Evolutionary conservation across 176 grass and related monocot genomes (phyloP).

Genomic region (Canna indica): DNA sequence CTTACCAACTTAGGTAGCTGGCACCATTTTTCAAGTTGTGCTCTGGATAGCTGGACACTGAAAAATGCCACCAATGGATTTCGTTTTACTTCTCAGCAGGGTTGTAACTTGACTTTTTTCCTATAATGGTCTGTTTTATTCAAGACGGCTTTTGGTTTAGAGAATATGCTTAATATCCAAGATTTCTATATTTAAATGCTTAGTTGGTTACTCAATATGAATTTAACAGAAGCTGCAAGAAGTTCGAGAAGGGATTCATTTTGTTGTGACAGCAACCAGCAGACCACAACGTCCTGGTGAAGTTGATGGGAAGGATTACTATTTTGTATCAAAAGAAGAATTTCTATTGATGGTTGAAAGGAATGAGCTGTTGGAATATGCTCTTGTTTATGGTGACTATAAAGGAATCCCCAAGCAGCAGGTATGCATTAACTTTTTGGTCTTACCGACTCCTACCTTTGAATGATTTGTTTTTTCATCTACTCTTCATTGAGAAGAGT

Average conservation of each 20-base stretch:
- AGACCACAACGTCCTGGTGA: conserved; percentile 55
- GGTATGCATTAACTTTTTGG: conserved; percentile 27
- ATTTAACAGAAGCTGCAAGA: conserved; percentile 55
- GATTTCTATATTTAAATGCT: not conserved
- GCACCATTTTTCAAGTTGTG: no score
- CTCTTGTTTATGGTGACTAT: conserved; percentile 89
- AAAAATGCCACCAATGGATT: no score
- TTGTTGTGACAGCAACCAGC: conserved; percentile 75
- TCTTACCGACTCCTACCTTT: not conserved
- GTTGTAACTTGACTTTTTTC: not conserved
- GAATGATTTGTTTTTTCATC: not conserved
- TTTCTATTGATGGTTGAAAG: conserved; percentile 84
- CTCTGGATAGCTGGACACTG: no score
- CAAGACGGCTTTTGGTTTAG: not conserved
- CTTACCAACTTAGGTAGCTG: no score
- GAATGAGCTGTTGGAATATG: conserved; percentile 74
- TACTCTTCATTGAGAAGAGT: not conserved
- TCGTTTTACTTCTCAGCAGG: not conserved
- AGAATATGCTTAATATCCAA: not conserved
- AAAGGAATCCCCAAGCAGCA: conserved; percentile 95
- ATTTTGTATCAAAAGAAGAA: conserved; percentile 78
- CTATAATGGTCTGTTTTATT: not conserved
- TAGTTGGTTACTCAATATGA: not conserved
- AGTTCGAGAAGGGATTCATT: conserved; percentile 67
- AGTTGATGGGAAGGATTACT: conserved; percentile 88